A percentile compares a stretch with the other conserved stretches of the same genome.
Conservation (phyloP, 2,329 filamentous ascomycete species). For the Arthrobotrys sinensis region DNA sequence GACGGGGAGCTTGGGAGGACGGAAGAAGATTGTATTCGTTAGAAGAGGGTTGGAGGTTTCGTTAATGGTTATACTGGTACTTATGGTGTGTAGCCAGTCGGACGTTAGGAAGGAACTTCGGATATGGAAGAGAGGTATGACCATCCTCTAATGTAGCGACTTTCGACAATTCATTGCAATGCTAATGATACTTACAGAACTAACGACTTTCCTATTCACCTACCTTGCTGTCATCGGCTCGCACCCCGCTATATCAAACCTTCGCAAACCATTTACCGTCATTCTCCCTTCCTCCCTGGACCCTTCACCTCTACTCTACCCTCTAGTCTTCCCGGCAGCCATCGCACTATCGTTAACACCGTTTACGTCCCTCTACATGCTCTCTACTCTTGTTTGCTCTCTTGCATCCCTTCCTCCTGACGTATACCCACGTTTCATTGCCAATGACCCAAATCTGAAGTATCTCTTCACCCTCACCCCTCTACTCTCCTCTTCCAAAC, state of each 20-base stretch:
- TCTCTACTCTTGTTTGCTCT: constrained; percentile 62
- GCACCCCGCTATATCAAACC: constrained; percentile 48
- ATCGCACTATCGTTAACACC: constrained; percentile 63
- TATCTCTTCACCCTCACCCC: constrained; percentile 63
- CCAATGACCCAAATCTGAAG: constrained; percentile 62
- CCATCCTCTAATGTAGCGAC: background rate
- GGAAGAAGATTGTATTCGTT: constrained; percentile 63
- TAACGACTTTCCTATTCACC: constrained; percentile 51
- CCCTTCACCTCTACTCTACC: constrained; percentile 64
- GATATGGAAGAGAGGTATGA: constrained; percentile 62
- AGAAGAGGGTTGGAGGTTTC: constrained; percentile 63
- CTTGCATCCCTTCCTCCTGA: constrained; percentile 63
- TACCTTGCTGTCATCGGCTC: constrained; percentile 48
- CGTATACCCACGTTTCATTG: constrained; percentile 57
- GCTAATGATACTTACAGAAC: constrained; percentile 27
- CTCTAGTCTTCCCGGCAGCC: constrained; percentile 63
- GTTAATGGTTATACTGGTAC: constrained; percentile 62
- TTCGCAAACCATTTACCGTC: constrained; percentile 60
- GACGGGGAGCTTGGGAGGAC: constrained; percentile 56
- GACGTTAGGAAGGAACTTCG: constrained; percentile 62
- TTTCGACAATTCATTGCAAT: constrained; percentile 37
- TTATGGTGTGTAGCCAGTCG: constrained; percentile 61
- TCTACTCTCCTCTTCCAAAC: constrained; percentile 54
- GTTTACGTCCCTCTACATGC: constrained; percentile 62
- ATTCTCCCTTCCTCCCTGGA: constrained; percentile 64